A percentile compares a stretch with the other conserved stretches of the same genome.
phyloP scores from a whole-genome alignment of 768 basidiomycete species.

The Paxillus involutus region DNA sequence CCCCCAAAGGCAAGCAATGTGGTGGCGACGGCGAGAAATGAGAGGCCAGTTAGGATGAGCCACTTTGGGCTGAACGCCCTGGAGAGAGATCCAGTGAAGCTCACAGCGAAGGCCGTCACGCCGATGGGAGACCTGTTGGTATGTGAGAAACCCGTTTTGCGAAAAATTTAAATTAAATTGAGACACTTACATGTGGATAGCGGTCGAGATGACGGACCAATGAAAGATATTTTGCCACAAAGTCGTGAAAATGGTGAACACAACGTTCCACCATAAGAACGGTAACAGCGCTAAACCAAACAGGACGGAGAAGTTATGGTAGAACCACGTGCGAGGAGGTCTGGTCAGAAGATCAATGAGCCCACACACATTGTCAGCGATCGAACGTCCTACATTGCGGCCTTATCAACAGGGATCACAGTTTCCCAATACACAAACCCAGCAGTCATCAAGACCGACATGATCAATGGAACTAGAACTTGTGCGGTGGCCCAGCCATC shows the following conservation, averaged over 20 bases:
- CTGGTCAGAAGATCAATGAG: constrained; percentile 16
- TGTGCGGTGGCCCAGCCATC: constrained; percentile 44
- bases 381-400: constrained; percentile 38
- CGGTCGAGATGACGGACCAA: constrained; percentile 41
- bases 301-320: constrained; percentile 41
- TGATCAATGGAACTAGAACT: constrained; percentile 46
- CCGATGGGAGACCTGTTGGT: constrained; percentile 42
- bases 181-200: constrained; percentile 37
- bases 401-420: constrained; percentile 37
- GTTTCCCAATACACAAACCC: constrained; percentile 55
- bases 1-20: constrained; percentile 43
- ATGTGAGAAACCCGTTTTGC: constrained; percentile 2
- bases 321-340: constrained; percentile 44
- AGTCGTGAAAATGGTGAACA: constrained; percentile 35
- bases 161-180: neutral
- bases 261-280: constrained; percentile 41
- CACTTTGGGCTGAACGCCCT: constrained; percentile 41
- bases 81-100: constrained; percentile 40
- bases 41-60: constrained; percentile 43
- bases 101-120: constrained; percentile 34
- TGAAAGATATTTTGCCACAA: constrained; percentile 41
- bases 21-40: constrained; percentile 38
- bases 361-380: neutral
- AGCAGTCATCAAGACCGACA: constrained; percentile 40
- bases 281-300: constrained; percentile 38